phyloP scores from a whole-genome alignment of 192 early-diverging fungal species.

The Coemansia interrupta region DNA sequence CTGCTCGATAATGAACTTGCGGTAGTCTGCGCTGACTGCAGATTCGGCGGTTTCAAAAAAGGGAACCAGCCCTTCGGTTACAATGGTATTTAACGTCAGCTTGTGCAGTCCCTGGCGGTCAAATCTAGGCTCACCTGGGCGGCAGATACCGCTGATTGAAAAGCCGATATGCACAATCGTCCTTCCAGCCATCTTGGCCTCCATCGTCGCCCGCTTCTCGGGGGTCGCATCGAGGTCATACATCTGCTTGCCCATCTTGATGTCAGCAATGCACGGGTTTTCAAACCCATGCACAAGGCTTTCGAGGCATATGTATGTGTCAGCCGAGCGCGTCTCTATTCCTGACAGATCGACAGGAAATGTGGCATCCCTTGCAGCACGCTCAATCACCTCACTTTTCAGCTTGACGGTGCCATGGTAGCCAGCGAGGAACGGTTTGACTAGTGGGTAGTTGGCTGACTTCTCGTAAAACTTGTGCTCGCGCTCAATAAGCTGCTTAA shows the following conservation, averaged over 20 bases:
- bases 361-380: background rate
- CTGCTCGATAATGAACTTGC: slow-evolving; percentile 57
- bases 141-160: background rate
- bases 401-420: slow-evolving; percentile 62
- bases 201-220: slow-evolving; percentile 65
- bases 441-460: slow-evolving; percentile 46
- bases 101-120: slow-evolving; percentile 37
- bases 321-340: slow-evolving; percentile 1
- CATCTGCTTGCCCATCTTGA: slow-evolving; percentile 75
- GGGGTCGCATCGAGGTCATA: slow-evolving; percentile 66
- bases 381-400: slow-evolving; percentile 7
- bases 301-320: slow-evolving; percentile 58
- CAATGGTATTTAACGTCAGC: slow-evolving; percentile 50
- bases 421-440: slow-evolving; percentile 62
- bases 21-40: slow-evolving; percentile 50
- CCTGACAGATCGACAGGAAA: background rate
- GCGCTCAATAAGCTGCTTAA: slow-evolving; percentile 63
- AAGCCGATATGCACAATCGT: slow-evolving; percentile 59
- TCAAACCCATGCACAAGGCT: slow-evolving; percentile 62
- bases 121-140: slow-evolving; percentile 4
- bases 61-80: slow-evolving; percentile 54
- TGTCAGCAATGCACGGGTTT: slow-evolving; percentile 69
- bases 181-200: slow-evolving; percentile 56
- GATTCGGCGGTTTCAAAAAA: slow-evolving; percentile 58
- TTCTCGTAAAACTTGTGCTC: slow-evolving; percentile 76